Percentiles rank a stretch among this genome's conserved stretches.
Evolutionary conservation across 1,284 basidiomycete genomes (phyloP).

Genomic region (Rhodotorula sp.): DNA sequence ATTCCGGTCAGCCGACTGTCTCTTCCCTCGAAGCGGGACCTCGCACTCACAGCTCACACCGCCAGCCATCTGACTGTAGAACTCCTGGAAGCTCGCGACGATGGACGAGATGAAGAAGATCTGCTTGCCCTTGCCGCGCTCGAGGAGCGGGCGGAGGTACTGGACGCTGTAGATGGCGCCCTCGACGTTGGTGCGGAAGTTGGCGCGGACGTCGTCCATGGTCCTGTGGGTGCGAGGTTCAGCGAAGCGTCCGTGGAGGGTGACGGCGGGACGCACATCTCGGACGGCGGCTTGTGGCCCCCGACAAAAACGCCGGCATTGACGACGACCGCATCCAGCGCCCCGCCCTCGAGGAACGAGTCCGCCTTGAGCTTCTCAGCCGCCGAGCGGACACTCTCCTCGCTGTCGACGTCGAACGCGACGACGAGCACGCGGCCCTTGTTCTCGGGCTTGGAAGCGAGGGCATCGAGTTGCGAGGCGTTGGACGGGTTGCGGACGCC

Average conservation of each 20-base stretch:
- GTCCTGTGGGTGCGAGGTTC: constrained; percentile 1
- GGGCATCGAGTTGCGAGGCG: constrained; percentile 20
- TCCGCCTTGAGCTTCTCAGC: neutral
- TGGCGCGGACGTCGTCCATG: constrained; percentile 16
- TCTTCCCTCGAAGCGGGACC: neutral
- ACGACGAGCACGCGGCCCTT: constrained; percentile 10
- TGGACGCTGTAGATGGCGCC: constrained; percentile 26
- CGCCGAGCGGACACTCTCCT: constrained; percentile 3
- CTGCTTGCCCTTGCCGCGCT: constrained; percentile 16
- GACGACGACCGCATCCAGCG: constrained; percentile 19
- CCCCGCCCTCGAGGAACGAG: constrained; percentile 3
- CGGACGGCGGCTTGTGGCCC: constrained; percentile 6
- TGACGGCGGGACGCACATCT: neutral
- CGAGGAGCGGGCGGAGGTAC: constrained; percentile 25
- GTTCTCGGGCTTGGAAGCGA: constrained; percentile 15
- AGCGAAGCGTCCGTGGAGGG: neutral
- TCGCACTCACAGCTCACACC: constrained; percentile 14
- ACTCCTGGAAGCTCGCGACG: constrained; percentile 13
- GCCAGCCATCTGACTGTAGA: neutral
- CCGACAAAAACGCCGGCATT: constrained; percentile 27
- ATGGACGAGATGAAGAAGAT: constrained; percentile 24
- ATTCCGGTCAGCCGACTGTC: neutral
- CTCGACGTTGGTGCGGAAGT: constrained; percentile 30
- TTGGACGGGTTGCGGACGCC: constrained; percentile 26
- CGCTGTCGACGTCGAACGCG: constrained; percentile 22